phyloP scores from a whole-genome alignment of 129 eudicot genomes.

The Gnaphalium uliginosum region DNA sequence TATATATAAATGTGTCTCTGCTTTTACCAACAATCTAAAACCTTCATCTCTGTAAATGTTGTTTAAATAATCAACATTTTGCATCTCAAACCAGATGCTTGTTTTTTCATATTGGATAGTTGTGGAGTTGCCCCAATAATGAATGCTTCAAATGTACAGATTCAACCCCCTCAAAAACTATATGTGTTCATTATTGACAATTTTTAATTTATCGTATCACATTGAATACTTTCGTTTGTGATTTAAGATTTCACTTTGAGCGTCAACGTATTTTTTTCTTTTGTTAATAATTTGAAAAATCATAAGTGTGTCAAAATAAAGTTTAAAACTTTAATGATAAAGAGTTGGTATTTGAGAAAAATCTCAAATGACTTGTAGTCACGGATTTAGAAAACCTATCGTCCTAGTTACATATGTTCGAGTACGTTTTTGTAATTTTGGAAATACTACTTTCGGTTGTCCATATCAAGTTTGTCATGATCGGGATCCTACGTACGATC shows the following conservation, averaged over 20 bases:
- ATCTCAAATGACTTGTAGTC: background rate
- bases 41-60: constrained; percentile 41
- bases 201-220: background rate
- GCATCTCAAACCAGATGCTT: constrained; percentile 36
- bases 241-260: too few species aligned
- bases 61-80: constrained; percentile 37
- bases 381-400: too few species aligned
- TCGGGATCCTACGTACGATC: too few species aligned
- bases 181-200: background rate
- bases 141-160: constrained; percentile 26
- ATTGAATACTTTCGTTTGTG: too few species aligned
- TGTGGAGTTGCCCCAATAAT: constrained; percentile 37
- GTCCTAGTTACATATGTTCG: too few species aligned
- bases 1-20: constrained; percentile 31
- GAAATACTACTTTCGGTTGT: too few species aligned
- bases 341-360: background rate
- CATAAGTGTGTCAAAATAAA: too few species aligned
- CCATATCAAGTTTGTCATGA: too few species aligned
- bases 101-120: constrained; percentile 27
- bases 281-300: too few species aligned
- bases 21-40: constrained; percentile 31
- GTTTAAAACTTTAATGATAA: too few species aligned
- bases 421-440: too few species aligned
- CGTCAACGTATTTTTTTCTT: too few species aligned
- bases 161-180: constrained; percentile 33